Evolutionary conservation across 805 yeast genomes (phyloP), one percentile per base, ranked within the genome.

Genomic region (Tetrapisispora pingtungensis): DNA sequence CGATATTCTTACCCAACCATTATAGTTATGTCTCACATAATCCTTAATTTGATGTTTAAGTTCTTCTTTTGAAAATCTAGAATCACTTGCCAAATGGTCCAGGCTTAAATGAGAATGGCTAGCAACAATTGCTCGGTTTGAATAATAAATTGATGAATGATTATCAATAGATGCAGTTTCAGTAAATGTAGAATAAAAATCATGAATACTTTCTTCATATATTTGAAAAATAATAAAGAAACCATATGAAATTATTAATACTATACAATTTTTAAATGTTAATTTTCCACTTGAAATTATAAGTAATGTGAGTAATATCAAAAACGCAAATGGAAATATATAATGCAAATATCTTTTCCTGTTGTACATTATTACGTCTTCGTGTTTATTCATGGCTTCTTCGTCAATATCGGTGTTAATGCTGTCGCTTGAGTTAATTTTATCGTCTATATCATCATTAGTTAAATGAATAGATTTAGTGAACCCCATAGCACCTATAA

Each of bases 401-500:
- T 32, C 22, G 4, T 30, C 27, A 20, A 5, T 22, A 24, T 42
- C 38, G 7, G 22, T 19, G 8, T 7, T 7, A 17, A 13, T 7
- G 30, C 20, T 18, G 14, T 15, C 32, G 13, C 28, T 33, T 14
- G 5, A 12, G 13, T 20, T 10, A 14, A 12, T n/a, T 15, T 17
- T 26, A 13, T 40, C 19, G 2, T n/a, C n/a, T n/a, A 13, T 17
- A 26, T 22, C 7, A 12, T 27, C 40, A 7, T 36, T 18, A 3
- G 41, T 18, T 12, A 86, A 83, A 43, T 73, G 63, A 48, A 81
- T 79, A 0, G 95, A 89, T 32, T 74, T 70, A 1, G 80, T 60
- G 0, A 88, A 59, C 0, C 85, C 81, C 75, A 90, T 83, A 0
- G 78, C 61, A 0, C 97, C 97, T 20, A 85, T 70, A 0, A 90